Percentiles rank a stretch among this genome's conserved stretches.
phyloP scores from a whole-genome alignment of 1,284 basidiomycete genomes.

The Fomitopsis palustris region DNA sequence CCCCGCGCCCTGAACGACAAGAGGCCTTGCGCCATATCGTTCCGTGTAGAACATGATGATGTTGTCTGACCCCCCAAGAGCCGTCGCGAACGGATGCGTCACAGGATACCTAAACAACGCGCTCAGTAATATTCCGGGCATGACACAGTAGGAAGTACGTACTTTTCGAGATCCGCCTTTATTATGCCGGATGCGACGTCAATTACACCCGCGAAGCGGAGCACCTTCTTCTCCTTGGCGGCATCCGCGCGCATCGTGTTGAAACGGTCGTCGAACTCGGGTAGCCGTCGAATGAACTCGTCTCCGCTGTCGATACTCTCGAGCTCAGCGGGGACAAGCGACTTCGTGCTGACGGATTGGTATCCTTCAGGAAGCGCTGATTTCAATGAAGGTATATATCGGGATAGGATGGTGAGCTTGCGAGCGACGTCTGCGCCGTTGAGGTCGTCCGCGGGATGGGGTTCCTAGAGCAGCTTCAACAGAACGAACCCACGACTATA shows the following conservation, averaged over 20 bases:
- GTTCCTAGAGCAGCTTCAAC: slow-evolving; percentile 61
- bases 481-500: not conserved
- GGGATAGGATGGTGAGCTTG: slow-evolving; percentile 93
- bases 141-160: slow-evolving; percentile 18
- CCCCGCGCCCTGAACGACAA: slow-evolving; percentile 94
- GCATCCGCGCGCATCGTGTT: slow-evolving; percentile 77
- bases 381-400: slow-evolving; percentile 61
- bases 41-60: slow-evolving; percentile 97
- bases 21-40: slow-evolving; percentile 78
- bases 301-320: slow-evolving; percentile 67
- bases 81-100: slow-evolving; percentile 92
- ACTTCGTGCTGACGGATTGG: slow-evolving; percentile 78
- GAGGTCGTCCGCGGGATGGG: slow-evolving; percentile 95
- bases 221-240: slow-evolving; percentile 72
- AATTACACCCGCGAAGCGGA: slow-evolving; percentile 94
- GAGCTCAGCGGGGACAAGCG: slow-evolving; percentile 81
- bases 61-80: slow-evolving; percentile 94
- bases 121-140: not conserved
- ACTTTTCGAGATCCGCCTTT: slow-evolving; percentile 89
- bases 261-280: slow-evolving; percentile 84
- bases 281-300: slow-evolving; percentile 80
- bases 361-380: slow-evolving; percentile 66
- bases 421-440: slow-evolving; percentile 96
- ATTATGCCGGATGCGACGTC: slow-evolving; percentile 75
- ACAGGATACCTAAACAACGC: slow-evolving; percentile 66